Conservation (phyloP, 768 basidiomycete genomes). For the Termitomyces sp. region DNA sequence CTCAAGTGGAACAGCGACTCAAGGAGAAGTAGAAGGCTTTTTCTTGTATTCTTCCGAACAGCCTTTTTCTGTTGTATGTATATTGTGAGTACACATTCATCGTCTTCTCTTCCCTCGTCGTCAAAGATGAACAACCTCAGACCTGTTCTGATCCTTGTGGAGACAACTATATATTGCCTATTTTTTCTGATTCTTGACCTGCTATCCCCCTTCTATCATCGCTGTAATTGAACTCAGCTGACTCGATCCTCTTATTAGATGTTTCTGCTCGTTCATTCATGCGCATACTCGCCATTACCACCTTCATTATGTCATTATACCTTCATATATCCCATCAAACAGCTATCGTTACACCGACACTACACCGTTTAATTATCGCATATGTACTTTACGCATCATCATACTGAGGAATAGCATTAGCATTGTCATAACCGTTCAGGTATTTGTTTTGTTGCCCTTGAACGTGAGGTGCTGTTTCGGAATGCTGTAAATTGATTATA, state of each 20-base stretch:
- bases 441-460: neutral
- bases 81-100: slow-evolving; percentile 33
- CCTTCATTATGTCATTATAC: neutral
- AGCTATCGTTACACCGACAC: neutral
- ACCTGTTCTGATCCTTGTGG: slow-evolving; percentile 67
- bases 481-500: neutral
- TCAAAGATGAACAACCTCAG: slow-evolving; percentile 53
- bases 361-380: neutral
- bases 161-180: slow-evolving; percentile 58
- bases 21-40: slow-evolving; percentile 33
- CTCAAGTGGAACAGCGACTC: slow-evolving; percentile 63
- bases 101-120: slow-evolving; percentile 7
- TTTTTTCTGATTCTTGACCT: slow-evolving; percentile 19
- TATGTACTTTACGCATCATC: neutral
- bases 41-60: neutral
- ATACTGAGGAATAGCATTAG: neutral
- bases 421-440: neutral
- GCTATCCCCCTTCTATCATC: neutral
- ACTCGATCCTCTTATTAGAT: neutral
- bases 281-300: neutral
- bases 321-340: neutral
- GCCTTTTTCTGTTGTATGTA: slow-evolving; percentile 13
- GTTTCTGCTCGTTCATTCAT: neutral
- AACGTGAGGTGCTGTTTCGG: neutral
- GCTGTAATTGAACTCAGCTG: neutral